Conservation (phyloP, 1,139 yeast species). For the Saccharomycopsis hybrid region DNA sequence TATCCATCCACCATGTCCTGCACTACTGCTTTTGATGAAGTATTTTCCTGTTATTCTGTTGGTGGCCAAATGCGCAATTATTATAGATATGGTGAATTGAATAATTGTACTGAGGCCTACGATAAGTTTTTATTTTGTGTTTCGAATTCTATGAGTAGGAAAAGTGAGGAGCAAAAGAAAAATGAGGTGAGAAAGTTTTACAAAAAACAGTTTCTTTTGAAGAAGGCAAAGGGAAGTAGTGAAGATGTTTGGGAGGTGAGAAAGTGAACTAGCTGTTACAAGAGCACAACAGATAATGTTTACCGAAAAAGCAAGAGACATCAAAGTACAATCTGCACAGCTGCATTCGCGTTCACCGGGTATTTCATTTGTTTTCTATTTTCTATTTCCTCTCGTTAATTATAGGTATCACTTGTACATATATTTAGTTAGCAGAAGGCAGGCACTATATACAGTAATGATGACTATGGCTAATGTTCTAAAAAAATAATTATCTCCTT, state of each 20-base stretch:
- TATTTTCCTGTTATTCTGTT: slow-evolving; percentile 76
- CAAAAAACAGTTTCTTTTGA: slow-evolving; percentile 54
- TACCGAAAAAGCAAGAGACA: not conserved
- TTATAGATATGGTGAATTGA: slow-evolving; percentile 75
- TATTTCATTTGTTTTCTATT: too few species aligned
- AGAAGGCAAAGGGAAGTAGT: slow-evolving; percentile 59
- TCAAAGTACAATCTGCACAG: too few species aligned
- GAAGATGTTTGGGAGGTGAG: slow-evolving; percentile 74
- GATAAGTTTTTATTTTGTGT: slow-evolving; percentile 80
- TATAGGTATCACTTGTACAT: too few species aligned
- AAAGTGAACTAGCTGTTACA: not conserved
- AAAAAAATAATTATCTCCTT: too few species aligned
- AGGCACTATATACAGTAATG: too few species aligned
- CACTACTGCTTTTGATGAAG: slow-evolving; percentile 79
- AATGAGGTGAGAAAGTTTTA: slow-evolving; percentile 63
- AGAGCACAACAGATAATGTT: not conserved
- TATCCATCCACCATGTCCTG: slow-evolving; percentile 30
- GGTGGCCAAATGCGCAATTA: slow-evolving; percentile 85
- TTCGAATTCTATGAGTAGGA: slow-evolving; percentile 42
- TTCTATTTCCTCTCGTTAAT: too few species aligned
- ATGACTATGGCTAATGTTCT: too few species aligned
- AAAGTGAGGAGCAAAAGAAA: slow-evolving; percentile 43
- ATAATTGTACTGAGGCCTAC: slow-evolving; percentile 62
- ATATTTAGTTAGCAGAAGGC: too few species aligned
- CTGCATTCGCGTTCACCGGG: too few species aligned